phyloP scores from a whole-genome alignment of 768 basidiomycete genomes.

The Gyrodon lividus region DNA sequence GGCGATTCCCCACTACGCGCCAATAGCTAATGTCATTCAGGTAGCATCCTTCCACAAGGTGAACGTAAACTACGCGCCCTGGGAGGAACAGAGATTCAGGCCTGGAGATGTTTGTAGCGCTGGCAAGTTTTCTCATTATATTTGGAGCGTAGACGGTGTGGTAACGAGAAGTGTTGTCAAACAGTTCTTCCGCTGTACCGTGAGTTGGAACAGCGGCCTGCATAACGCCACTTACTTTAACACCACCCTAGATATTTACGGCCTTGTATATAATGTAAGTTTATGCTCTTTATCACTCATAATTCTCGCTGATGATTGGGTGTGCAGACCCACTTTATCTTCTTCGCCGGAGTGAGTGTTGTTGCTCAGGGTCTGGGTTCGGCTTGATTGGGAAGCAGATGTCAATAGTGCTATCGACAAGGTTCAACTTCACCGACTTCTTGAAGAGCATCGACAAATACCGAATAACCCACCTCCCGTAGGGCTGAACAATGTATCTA shows the following conservation, averaged over 20 bases:
- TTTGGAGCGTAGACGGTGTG: background rate
- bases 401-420: slow-evolving; percentile 41
- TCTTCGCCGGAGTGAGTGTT: slow-evolving; percentile 47
- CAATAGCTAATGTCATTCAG: slow-evolving; percentile 57
- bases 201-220: slow-evolving; percentile 26
- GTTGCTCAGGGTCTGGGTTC: too few relatives aligned
- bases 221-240: background rate
- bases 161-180: background rate
- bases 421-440: slow-evolving; percentile 40
- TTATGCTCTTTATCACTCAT: background rate
- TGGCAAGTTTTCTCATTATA: slow-evolving; percentile 35
- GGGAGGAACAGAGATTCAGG: slow-evolving; percentile 48
- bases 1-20: slow-evolving; percentile 51
- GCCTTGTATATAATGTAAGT: slow-evolving; percentile 52
- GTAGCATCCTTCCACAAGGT: slow-evolving; percentile 49
- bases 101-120: slow-evolving; percentile 57
- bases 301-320: slow-evolving; percentile 20
- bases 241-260: slow-evolving; percentile 53
- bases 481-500: slow-evolving; percentile 9
- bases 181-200: slow-evolving; percentile 57
- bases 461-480: slow-evolving; percentile 41
- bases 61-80: slow-evolving; percentile 34
- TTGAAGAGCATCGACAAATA: slow-evolving; percentile 42
- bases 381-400: slow-evolving; percentile 33
- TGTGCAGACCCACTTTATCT: slow-evolving; percentile 50